Evolutionary conservation across 139 green algal species (phyloP), one percentile per base, ranked within the genome.

Genomic region (Coccomyxa sp.): DNA sequence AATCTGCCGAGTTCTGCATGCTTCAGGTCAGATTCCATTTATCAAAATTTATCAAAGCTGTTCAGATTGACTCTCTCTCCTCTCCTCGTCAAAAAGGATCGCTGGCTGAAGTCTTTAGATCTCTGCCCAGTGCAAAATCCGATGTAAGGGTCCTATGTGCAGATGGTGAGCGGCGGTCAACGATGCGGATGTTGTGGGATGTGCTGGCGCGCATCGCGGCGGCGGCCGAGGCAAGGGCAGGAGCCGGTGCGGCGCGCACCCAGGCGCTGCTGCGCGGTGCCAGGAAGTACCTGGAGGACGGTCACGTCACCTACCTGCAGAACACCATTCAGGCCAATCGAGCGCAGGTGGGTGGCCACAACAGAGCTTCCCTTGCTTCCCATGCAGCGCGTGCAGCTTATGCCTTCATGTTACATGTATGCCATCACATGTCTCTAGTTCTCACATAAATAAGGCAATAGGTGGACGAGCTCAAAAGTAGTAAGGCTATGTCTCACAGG

Each of bases 151-250:
- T 51, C 7, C 3, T 51, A 7, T 11, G 38, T 21, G 27, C 51
- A 58, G 82, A 66, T 79, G 85, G 85, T 51, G 82, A 87, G 75
- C 82, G 58, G 38, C 45, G 85, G 66, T 91, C 87, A 21, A 86
- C 83, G 74, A 92, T 97, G 84, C 82, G 77, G 59, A 83, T 74
- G 58, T 85, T 89, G 45, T 97, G 93, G 93, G 79, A 90, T 31
- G 87, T 97, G 79, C 85, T 96, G 81, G 68, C 68, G 17, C 81
- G 91, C 58, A 85, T 95, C 21, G 81, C 80, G 89, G 60, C 86
- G 84, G 76, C n/a, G 79, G 83, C 23, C 76, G 86, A 21, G 81
- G 71, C 71, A 25, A 30, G 68, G 15, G 84, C 68, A 27, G 85
- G 76, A 3, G 13, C 71, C 27, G 28, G 51, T 68, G 68, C 81